These are phyloP conservation scores for Elsinoe arachidis DNA, from an alignment of 2,329 filamentous ascomycete genomes.

Conservation along the genomic window DNA sequence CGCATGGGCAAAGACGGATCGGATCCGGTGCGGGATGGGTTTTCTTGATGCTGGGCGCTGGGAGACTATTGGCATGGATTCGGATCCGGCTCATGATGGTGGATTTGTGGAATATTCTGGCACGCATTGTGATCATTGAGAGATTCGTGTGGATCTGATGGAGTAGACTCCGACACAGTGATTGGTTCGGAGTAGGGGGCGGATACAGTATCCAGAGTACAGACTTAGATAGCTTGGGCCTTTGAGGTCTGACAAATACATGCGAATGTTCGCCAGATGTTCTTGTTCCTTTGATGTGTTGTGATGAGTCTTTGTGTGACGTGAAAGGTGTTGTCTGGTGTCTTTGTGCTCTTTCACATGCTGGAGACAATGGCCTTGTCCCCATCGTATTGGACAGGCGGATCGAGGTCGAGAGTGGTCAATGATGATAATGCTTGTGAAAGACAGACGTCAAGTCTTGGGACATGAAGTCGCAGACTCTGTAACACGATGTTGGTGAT, in stretches of 20 bases:
- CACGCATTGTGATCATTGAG: background rate
- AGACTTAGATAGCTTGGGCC: constrained; percentile 7
- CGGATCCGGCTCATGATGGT: background rate
- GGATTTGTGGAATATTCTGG: background rate
- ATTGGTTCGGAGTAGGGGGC: background rate
- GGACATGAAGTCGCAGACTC: background rate
- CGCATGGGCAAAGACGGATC: constrained; percentile 2
- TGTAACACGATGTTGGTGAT: background rate
- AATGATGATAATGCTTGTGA: background rate
- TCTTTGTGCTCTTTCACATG: background rate
- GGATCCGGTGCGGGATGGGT: background rate
- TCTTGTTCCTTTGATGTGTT: background rate
- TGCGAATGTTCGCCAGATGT: constrained; percentile 3
- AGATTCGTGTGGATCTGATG: background rate
- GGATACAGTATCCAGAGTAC: constrained; percentile 8
- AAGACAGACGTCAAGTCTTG: background rate
- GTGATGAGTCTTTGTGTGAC: background rate
- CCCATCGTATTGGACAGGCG: background rate
- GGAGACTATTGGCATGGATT: background rate
- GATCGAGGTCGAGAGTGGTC: background rate
- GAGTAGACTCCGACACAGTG: background rate
- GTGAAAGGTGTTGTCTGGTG: background rate
- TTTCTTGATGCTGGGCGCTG: constrained; percentile 1
- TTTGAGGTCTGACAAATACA: constrained; percentile 2
- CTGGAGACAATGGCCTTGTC: background rate